Base-by-base conservation (phyloP, 2,329 filamentous ascomycete species). In the Aspergillus ustus region DNA sequence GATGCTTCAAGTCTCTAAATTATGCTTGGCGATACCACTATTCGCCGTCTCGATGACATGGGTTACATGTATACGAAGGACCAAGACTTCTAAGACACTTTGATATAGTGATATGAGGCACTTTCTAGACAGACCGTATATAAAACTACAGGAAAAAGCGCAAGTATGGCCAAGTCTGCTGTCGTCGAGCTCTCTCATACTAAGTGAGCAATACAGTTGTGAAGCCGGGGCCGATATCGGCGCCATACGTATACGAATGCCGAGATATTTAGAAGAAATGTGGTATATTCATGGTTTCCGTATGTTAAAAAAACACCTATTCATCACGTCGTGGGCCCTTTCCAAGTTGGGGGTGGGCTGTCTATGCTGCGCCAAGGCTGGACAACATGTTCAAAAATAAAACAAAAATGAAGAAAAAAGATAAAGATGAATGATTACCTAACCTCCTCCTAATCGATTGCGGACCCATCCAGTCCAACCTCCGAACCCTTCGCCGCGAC, bases 401-500 rank as follows among this genome's bases (percentile, higher is more conserved):
- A 58, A 50, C 28, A 29, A 19, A 7, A 17, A 51, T 20, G 7
- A 58, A 53, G 25, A 43, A 19, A 29, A 52, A 52, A 52, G 19
- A 63, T 61, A 46, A 64, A 52, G 60, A 37, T 66, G 15, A 58
- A 51, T 6, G 15, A 40, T 15, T 40, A 40, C 34, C 34, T 40
- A 40, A 40, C 34, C 11, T 13, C 34, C 34, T 40, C 53, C 57
- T 59, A 73, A 66, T 52, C 60, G 70, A 60, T 64, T 71, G 44
- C 71, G 69, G 17, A 72, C 57, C 71, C 71, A 73, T 7, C 65
- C 64, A 2, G 66, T 50, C 29, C 70, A 61, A 22, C 68, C 68
- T 11, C 67, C 65, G 1, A 57, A 52, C 4, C 65, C 61, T 5
- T 68, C 66, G 9, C 54, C 57, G 28, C 60, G 65, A 52, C 63